Evolutionary conservation across 208 protist species (phyloP), one percentile per base, ranked within the genome.

Genomic region (Acanthamoeba lenticulata): DNA sequence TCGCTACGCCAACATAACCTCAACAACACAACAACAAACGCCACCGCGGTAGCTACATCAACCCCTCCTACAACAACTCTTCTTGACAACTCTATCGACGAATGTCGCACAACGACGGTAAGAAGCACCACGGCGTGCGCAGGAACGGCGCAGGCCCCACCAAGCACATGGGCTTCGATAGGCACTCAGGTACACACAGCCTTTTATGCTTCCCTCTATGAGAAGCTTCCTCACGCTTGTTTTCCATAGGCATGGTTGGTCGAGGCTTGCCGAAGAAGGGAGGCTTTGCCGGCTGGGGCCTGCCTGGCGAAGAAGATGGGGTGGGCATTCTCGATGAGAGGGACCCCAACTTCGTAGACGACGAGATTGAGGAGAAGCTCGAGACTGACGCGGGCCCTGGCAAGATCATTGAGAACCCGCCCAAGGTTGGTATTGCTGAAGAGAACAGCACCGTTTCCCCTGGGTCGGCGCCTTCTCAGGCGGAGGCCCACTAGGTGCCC

Each of bases 231-330:
- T 6, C 17, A 7, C 17, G 13, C 17, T 60, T n/a, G 5, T 57
- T 24, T 24, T n/a, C 55, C 9, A n/a, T 24, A 83, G 72, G 83
- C 11, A 90, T 90, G 83, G 83, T 90, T 4, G 83, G 83, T n/a
- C 1, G 83, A 11, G 83, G 83, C 27, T 40, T 90, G 29, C 83
- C 83, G 19, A 90, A 90, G 83, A 90, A 90, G 83, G 83, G 83
- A 36, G 83, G 83, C 38, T 90, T 90, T 27, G 83, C 83, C 19
- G 83, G 83, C 24, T 90, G 83, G 83, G 83, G 83, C 47, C n/a
- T 27, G 6, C 83, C 83, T 19, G 83, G 83, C 9, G 83, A 90
- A 36, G 83, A 90, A 24, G 83, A 90, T 36, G 83, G 83, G n/a
- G 49, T 90, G 38, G 83, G 9, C 49, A 60, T 90, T 2, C 49